These are phyloP conservation scores for Monascus purpureus DNA, from an alignment of 495 filamentous ascomycete genomes.

Conservation along the genomic window DNA sequence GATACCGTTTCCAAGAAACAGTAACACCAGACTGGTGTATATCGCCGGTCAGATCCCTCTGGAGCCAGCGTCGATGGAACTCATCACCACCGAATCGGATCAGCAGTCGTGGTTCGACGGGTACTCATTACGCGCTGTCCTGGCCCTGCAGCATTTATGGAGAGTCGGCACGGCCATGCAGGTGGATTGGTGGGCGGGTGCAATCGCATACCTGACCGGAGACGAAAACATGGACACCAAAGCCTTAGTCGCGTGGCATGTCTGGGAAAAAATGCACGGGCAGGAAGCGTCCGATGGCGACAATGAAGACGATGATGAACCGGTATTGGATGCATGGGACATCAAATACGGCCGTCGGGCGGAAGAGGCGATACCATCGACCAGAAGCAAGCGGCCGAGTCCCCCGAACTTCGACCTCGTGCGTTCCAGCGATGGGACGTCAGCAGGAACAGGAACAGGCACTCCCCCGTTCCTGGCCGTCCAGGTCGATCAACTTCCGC, in stretches of 20 bases:
- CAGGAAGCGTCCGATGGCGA: constrained; percentile 8
- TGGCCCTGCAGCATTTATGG: constrained; percentile 83
- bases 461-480: constrained; percentile 56
- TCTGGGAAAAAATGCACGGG: constrained; percentile 39
- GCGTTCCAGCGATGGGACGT: neutral
- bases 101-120: constrained; percentile 12
- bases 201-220: constrained; percentile 52
- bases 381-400: constrained; percentile 4
- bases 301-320: constrained; percentile 25
- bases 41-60: constrained; percentile 90
- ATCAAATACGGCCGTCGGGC: constrained; percentile 37
- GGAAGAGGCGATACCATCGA: constrained; percentile 8
- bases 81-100: constrained; percentile 6
- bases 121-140: constrained; percentile 35
- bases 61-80: constrained; percentile 65
- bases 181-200: constrained; percentile 59
- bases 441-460: constrained; percentile 3
- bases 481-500: constrained; percentile 58
- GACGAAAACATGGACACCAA: constrained; percentile 14
- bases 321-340: constrained; percentile 61
- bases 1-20: constrained; percentile 25
- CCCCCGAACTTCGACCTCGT: constrained; percentile 21
- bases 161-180: constrained; percentile 61
- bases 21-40: constrained; percentile 28
- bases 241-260: constrained; percentile 27